phyloP scores from a whole-genome alignment of 1,284 basidiomycete genomes.

The Leccinum insolens region DNA sequence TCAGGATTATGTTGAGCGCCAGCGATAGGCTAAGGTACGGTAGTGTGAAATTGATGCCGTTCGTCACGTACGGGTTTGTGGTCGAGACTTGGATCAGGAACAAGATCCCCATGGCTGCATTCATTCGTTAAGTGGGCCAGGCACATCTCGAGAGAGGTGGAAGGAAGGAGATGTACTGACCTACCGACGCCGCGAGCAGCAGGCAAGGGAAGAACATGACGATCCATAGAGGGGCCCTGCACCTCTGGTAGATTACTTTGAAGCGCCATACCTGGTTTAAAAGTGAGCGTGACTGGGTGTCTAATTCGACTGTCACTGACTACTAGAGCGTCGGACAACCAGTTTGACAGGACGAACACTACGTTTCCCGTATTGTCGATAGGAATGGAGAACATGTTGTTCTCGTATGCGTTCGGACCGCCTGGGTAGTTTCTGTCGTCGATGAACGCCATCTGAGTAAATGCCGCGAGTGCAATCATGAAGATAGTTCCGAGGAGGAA shows the following conservation, averaged over 20 bases:
- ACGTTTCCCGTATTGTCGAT: conserved; percentile 19
- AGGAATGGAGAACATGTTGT: conserved; percentile 18
- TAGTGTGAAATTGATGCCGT: conserved; percentile 23
- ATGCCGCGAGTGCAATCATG: conserved; percentile 16
- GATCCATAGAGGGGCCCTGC: conserved; percentile 16
- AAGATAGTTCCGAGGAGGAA: conserved; percentile 33
- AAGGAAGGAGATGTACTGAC: conserved; percentile 8
- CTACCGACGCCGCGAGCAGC: conserved; percentile 16
- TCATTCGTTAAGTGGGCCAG: not conserved
- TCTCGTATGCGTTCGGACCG: conserved; percentile 22
- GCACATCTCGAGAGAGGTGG: not conserved
- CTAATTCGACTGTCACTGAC: conserved; percentile 16
- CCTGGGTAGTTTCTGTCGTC: conserved; percentile 26
- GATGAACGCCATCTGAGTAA: not conserved
- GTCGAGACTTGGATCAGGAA: conserved; percentile 21
- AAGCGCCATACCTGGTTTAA: conserved; percentile 33
- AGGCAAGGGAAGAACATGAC: conserved; percentile 24
- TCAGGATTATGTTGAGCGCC: conserved; percentile 27
- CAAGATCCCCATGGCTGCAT: conserved; percentile 13
- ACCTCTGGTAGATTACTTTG: conserved; percentile 26
- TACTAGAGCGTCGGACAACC: conserved; percentile 31
- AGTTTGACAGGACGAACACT: conserved; percentile 24
- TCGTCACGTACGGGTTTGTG: conserved; percentile 19
- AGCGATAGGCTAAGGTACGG: conserved; percentile 29
- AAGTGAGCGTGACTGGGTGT: not conserved